These are phyloP conservation scores for Xylaria polymorpha DNA, from an alignment of 2,329 filamentous ascomycete species.

Conservation along the genomic window DNA sequence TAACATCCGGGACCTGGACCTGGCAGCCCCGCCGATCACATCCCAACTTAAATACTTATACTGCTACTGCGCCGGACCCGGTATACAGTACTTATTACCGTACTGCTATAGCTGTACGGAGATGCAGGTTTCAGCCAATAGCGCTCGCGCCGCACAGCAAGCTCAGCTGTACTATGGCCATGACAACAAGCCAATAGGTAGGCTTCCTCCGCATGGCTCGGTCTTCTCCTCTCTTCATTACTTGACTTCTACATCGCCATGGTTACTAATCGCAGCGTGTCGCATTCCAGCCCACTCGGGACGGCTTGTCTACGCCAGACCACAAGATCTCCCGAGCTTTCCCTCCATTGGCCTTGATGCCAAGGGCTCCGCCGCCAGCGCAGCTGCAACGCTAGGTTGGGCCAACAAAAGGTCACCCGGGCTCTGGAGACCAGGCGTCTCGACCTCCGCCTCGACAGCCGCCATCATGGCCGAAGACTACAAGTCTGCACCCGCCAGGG, in stretches of 20 bases:
- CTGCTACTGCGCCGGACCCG: conserved; percentile 23
- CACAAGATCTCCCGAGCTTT: conserved; percentile 79
- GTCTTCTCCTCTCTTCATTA: conserved; percentile 1
- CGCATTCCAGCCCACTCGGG: conserved; percentile 43
- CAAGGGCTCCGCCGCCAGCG: conserved; percentile 72
- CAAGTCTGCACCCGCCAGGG: conserved; percentile 52
- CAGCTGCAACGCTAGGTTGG: conserved; percentile 80
- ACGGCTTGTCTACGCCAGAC: conserved; percentile 55
- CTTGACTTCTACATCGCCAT: background rate
- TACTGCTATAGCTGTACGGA: conserved; percentile 15
- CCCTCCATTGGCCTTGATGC: conserved; percentile 72
- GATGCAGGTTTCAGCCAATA: conserved; percentile 39
- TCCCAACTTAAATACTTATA: conserved; percentile 7
- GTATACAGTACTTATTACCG: too few relatives aligned
- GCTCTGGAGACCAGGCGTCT: conserved; percentile 73
- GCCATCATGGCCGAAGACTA: conserved; percentile 40
- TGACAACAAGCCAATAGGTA: conserved; percentile 47
- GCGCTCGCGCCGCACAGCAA: conserved; percentile 26
- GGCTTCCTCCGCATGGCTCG: conserved; percentile 36
- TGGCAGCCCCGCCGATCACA: conserved; percentile 19
- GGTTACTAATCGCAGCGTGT: conserved; percentile 22
- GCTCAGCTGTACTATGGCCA: conserved; percentile 40
- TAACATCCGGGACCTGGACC: conserved; percentile 8
- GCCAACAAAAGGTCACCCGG: conserved; percentile 73
- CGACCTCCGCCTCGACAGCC: conserved; percentile 62